Conservation (phyloP, 106 monocot species). For the Cymbidium sinense region DNA sequence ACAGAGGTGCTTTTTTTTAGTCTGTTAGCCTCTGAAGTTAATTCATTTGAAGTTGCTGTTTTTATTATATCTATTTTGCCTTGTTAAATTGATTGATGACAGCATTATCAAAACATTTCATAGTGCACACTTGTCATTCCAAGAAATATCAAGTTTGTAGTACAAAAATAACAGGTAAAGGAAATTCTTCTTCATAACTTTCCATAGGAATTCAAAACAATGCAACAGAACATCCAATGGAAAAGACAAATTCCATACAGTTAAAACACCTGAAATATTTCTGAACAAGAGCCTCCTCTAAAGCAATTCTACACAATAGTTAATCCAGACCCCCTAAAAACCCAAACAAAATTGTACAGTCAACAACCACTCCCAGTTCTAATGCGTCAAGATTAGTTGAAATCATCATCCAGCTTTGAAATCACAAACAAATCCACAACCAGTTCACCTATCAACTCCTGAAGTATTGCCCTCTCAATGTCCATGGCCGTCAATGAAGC, state of each 20-base stretch:
- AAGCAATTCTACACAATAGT: conserved; percentile 1
- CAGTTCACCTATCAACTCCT: conserved; percentile 48
- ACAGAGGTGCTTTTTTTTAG: neutral
- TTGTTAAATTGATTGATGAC: neutral
- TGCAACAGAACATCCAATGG: neutral
- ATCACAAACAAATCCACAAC: conserved; percentile 33
- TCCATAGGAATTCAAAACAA: neutral
- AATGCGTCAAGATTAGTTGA: neutral
- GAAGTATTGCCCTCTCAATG: conserved; percentile 49
- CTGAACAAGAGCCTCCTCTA: neutral
- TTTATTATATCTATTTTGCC: neutral
- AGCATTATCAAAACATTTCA: neutral
- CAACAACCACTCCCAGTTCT: neutral
- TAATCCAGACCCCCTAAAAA: neutral
- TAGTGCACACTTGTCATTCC: too few species aligned
- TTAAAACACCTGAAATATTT: neutral
- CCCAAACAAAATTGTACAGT: neutral
- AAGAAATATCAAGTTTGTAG: neutral
- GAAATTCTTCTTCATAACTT: neutral
- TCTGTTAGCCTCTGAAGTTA: neutral
- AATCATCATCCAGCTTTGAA: neutral
- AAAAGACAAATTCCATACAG: neutral
- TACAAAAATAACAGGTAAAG: neutral
- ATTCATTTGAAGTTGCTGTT: neutral
- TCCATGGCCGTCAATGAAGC: conserved; percentile 42